A percentile compares a stretch with the other conserved stretches of the same genome.
Conservation (phyloP, 78 protist species). For the Dictyostelium intermedium region DNA sequence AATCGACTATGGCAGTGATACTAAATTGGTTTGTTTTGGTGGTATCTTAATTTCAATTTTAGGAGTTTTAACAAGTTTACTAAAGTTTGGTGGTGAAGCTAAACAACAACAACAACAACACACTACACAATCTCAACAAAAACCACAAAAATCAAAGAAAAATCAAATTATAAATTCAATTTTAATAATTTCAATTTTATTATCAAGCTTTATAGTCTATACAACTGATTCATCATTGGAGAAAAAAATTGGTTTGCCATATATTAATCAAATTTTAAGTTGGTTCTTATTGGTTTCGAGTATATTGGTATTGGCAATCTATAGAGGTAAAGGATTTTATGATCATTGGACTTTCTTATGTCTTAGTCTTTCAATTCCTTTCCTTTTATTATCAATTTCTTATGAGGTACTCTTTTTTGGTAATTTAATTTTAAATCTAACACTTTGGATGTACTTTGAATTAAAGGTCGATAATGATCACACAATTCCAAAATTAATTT, state of each 20-base stretch:
- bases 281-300: constrained; percentile 43
- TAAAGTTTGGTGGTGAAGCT: constrained; percentile 2
- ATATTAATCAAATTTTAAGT: constrained; percentile 52
- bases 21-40: constrained; percentile 20
- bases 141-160: not conserved
- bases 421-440: constrained; percentile 2
- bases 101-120: not conserved
- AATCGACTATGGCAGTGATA: constrained; percentile 52
- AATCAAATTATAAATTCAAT: not conserved
- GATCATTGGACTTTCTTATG: constrained; percentile 49
- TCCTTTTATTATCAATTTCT: constrained; percentile 52
- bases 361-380: constrained; percentile 44
- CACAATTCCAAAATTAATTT: not conserved
- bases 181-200: constrained; percentile 20
- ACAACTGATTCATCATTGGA: constrained; percentile 70
- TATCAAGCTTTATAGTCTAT: constrained; percentile 64
- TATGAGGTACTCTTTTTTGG: constrained; percentile 56
- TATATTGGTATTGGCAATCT: not conserved
- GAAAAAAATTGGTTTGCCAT: constrained; percentile 69
- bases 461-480: not conserved
- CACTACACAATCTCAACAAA: not conserved
- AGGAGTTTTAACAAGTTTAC: not conserved
- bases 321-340: constrained; percentile 38
- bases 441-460: constrained; percentile 72
- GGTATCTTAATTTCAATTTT: not conserved